Evolutionary conservation across 2,329 filamentous ascomycete species (phyloP).

Genomic region (Arthroderma sp.): DNA sequence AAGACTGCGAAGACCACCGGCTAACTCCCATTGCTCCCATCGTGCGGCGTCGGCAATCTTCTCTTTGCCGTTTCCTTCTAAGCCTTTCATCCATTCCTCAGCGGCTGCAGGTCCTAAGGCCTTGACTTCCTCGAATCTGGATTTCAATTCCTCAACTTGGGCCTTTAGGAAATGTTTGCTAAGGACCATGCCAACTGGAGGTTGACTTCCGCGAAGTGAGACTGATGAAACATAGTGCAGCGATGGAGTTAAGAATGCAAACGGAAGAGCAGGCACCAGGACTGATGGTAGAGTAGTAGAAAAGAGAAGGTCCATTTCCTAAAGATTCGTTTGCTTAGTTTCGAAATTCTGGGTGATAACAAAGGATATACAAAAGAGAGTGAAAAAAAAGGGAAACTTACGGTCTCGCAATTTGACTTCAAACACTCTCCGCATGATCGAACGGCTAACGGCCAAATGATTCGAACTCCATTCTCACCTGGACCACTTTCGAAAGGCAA

Average conservation of each 20-base stretch:
- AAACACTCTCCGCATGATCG: constrained; percentile 58
- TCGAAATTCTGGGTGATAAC: constrained; percentile 13
- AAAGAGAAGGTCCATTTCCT: constrained; percentile 61
- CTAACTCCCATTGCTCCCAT: constrained; percentile 63
- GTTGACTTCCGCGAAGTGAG: constrained; percentile 40
- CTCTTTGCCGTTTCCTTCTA: constrained; percentile 51
- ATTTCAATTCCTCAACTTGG: constrained; percentile 51
- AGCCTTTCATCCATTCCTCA: constrained; percentile 69
- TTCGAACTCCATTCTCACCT: constrained; percentile 47
- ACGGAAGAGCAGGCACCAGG: constrained; percentile 57
- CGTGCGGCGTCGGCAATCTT: constrained; percentile 50
- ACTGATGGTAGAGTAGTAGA: constrained; percentile 48
- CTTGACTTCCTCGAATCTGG: constrained; percentile 52
- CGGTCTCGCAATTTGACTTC: constrained; percentile 49
- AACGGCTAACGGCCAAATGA: constrained; percentile 61
- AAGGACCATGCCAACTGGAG: constrained; percentile 39
- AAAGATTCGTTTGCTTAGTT: constrained; percentile 18
- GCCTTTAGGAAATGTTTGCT: constrained; percentile 54
- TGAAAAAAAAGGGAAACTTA: constrained; percentile 31
- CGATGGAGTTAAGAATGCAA: constrained; percentile 52
- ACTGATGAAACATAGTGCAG: constrained; percentile 48
- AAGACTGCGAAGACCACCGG: constrained; percentile 21
- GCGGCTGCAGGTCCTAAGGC: constrained; percentile 54
- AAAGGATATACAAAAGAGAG: background rate
- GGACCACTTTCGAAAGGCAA: constrained; percentile 49